Conservation (phyloP, 176 grass and related monocot genomes). For the Echinochloa phyllopogon region DNA sequence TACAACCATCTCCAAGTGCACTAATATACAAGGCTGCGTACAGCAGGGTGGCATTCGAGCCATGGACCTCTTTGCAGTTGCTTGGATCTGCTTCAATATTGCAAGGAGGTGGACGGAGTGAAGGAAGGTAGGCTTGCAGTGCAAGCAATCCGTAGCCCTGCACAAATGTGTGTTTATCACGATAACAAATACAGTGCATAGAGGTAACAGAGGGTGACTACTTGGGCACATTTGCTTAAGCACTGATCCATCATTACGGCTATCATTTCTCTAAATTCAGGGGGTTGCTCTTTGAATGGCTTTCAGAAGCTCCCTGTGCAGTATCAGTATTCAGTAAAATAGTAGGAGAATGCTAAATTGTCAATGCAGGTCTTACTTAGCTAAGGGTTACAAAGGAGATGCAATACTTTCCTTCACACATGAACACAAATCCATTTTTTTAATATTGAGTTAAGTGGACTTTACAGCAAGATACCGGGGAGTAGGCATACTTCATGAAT, state of each 20-base stretch:
- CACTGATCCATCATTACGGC: neutral
- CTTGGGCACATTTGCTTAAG: neutral
- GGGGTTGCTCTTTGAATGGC: neutral
- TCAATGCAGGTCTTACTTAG: neutral
- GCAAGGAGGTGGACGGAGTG: conserved; percentile 56
- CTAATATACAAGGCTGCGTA: conserved; percentile 46
- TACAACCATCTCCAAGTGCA: conserved; percentile 60
- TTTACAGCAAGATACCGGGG: conserved; percentile 3
- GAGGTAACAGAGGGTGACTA: neutral
- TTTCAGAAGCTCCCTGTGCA: neutral
- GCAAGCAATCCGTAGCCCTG: conserved; percentile 67
- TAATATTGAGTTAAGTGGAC: conserved; percentile 10
- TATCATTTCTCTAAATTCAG: neutral
- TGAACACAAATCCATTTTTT: neutral
- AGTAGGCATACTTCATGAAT: conserved; percentile 7
- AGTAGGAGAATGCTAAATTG: neutral
- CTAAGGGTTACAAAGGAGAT: neutral
- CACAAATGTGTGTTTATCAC: conserved; percentile 11
- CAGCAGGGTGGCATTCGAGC: conserved; percentile 50
- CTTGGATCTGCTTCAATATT: conserved; percentile 28
- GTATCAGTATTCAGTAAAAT: neutral
- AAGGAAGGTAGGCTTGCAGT: conserved; percentile 65
- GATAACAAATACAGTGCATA: neutral
- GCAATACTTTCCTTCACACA: neutral
- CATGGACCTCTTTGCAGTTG: conserved; percentile 50